Evolutionary conservation across 2,329 filamentous ascomycete species (phyloP), one percentile per base, ranked within the genome.

Genomic region (Aspergillus sp.): DNA sequence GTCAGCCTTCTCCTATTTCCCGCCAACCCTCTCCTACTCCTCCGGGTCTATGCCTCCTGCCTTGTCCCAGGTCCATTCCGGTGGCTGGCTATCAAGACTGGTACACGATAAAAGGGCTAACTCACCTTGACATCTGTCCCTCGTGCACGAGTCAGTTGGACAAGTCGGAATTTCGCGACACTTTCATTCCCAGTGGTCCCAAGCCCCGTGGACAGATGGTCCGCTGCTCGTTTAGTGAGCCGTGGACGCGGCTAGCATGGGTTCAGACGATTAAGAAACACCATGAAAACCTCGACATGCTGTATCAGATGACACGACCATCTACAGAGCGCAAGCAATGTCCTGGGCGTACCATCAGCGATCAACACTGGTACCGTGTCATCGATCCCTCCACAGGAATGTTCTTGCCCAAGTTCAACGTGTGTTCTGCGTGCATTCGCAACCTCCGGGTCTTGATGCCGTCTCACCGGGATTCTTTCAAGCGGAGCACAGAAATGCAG

Each of bases 241-340:
- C 85, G 1, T 96, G 90, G 88, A 85, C 88, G 56, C 82, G 88
- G 27, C 81, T 95, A 33, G 90, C 90, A 1, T 95, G 86, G 81
- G 75, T 90, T 3, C 75, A 95, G 49, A 90, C 83, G 2, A 70
- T 86, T 41, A 89, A 90, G 64, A 80, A 88, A 52, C 69, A 80
- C 9, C 73, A 79, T 12, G 73, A 77, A 3, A 82, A 88, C 51
- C 69, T 93, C 33, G 77, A 79, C 9, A 68, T 94, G 5, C 74
- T 96, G 28, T 79, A 85, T 46, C 77, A 79, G 32, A 74, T 95
- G 30, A 82, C 85, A 5, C 76, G 78, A 7, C 77, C 88, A 33
- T 71, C 77, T 2, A 74, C 77, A 5, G 76, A 71, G 27, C 69
- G 76, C 52, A 57, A 75, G 65, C 59, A 78, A 58, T 68, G 94